Percentiles rank a stretch among this genome's conserved stretches.
phyloP scores from a whole-genome alignment of 2,329 filamentous ascomycete genomes.

The Penicillium sp. region DNA sequence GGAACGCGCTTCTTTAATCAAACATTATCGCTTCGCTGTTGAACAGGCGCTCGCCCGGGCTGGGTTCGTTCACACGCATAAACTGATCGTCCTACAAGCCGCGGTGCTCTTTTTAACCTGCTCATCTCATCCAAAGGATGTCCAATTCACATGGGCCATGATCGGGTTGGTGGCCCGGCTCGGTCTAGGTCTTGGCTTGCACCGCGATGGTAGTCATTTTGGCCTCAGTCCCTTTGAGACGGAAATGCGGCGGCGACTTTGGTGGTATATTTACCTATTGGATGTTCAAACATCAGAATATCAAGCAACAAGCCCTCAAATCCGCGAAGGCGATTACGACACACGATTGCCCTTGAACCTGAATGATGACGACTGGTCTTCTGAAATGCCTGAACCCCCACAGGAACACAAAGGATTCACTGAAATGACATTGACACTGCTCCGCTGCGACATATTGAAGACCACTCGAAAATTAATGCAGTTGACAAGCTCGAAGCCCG shows the following conservation, averaged over 20 bases:
- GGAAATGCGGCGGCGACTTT: constrained; percentile 21
- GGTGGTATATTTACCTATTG: constrained; percentile 29
- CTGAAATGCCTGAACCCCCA: constrained; percentile 11
- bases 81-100: constrained; percentile 25
- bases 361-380: constrained; percentile 17
- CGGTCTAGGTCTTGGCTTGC: background rate
- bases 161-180: background rate
- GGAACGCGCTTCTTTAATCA: background rate
- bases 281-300: constrained; percentile 24
- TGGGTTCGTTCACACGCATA: constrained; percentile 12
- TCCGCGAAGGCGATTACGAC: constrained; percentile 16
- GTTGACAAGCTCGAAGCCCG: background rate
- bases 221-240: constrained; percentile 19
- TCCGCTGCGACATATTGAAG: background rate
- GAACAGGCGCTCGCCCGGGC: constrained; percentile 17
- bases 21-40: constrained; percentile 24
- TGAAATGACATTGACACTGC: constrained; percentile 31
- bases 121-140: background rate
- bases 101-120: constrained; percentile 21
- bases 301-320: constrained; percentile 10
- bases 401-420: constrained; percentile 10
- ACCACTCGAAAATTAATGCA: background rate
- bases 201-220: constrained; percentile 13
- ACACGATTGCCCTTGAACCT: constrained; percentile 19
- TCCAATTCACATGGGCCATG: background rate